Evolutionary conservation across 257 asterid species (phyloP).

Genomic region (Thymus quinquecostatus): DNA sequence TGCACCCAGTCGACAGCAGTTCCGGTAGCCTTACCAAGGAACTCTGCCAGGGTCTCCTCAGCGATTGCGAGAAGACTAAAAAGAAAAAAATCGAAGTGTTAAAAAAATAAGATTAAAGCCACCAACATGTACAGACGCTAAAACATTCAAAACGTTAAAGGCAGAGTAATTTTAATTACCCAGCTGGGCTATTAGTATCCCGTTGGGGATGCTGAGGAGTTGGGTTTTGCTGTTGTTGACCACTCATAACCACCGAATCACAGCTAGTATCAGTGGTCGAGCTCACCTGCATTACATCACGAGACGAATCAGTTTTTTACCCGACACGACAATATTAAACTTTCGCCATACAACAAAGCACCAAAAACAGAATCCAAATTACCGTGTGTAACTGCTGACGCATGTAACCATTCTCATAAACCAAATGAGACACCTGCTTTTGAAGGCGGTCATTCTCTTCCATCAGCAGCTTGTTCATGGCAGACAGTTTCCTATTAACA

Average conservation of each 20-base stretch:
- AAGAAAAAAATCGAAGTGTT: neutral
- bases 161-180: conserved; percentile 46
- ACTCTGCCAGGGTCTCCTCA: conserved; percentile 99
- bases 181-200: conserved; percentile 98
- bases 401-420: conserved; percentile 87
- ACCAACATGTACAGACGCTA: neutral
- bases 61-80: conserved; percentile 91
- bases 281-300: conserved; percentile 54
- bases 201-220: conserved; percentile 80
- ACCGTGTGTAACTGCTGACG: conserved; percentile 79
- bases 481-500: conserved; percentile 80
- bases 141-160: neutral
- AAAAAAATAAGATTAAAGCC: neutral
- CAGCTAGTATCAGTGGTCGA: conserved; percentile 90
- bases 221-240: conserved; percentile 91
- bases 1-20: conserved; percentile 99
- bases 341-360: neutral
- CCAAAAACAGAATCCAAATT: conserved; percentile 31
- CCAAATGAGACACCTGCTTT: conserved; percentile 86
- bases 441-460: conserved; percentile 97
- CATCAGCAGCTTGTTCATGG: conserved; percentile 94
- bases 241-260: conserved; percentile 92
- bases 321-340: neutral
- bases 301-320: neutral
- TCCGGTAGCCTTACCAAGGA: conserved; percentile 99